phyloP scores from a whole-genome alignment of 257 asterid species.

The Solanum ossicruentum region DNA sequence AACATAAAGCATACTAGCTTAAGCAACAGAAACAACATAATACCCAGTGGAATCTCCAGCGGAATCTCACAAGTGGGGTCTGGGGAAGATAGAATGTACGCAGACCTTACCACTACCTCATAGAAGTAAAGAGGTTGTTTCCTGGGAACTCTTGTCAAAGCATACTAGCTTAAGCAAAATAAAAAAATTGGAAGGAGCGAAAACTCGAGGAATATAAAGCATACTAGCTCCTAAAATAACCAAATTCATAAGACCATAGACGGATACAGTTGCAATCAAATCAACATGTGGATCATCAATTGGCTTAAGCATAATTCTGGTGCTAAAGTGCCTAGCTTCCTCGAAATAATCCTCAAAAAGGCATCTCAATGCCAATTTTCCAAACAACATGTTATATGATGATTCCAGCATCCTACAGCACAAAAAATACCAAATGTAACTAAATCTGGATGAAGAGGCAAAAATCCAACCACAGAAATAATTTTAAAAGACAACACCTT shows the following conservation, averaged over 20 bases:
- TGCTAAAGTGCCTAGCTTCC: slow-evolving; percentile 55
- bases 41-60: too few relatives aligned
- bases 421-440: background rate
- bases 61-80: too few relatives aligned
- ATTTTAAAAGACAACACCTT: background rate
- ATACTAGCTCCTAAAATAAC: background rate
- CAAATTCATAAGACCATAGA: background rate
- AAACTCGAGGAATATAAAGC: background rate
- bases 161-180: background rate
- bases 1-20: too few relatives aligned
- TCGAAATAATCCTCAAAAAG: slow-evolving; percentile 76
- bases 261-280: slow-evolving; percentile 85
- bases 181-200: background rate
- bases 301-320: slow-evolving; percentile 79
- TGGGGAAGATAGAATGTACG: too few relatives aligned
- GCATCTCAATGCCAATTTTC: slow-evolving; percentile 66
- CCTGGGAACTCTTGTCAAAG: too few relatives aligned
- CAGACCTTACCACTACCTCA: too few relatives aligned
- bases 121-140: too few relatives aligned
- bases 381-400: slow-evolving; percentile 67
- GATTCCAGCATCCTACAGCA: slow-evolving; percentile 84
- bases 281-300: slow-evolving; percentile 91
- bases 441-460: background rate
- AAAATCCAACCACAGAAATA: background rate
- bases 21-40: background rate